phyloP scores from a whole-genome alignment of 106 monocot genomes.

The Cymbidium sinense region DNA sequence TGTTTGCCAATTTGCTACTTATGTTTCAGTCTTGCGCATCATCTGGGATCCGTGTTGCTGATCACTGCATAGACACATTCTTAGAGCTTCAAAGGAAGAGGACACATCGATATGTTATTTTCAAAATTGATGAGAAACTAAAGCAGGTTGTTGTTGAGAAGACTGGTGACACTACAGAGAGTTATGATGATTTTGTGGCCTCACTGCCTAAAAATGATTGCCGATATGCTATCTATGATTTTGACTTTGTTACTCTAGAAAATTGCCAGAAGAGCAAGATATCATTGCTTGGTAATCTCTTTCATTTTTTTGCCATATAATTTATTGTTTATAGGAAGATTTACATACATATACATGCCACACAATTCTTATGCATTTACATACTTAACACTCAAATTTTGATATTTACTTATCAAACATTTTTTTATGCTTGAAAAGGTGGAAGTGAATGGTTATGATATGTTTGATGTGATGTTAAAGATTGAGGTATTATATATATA shows the following conservation, averaged over 20 bases:
- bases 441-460: too few relatives aligned
- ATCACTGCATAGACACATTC: constrained; percentile 20
- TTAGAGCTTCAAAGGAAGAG: constrained; percentile 30
- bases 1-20: neutral
- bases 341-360: too few relatives aligned
- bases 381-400: too few relatives aligned
- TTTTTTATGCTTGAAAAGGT: too few relatives aligned
- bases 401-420: too few relatives aligned
- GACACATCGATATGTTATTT: constrained; percentile 22
- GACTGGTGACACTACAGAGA: constrained; percentile 24
- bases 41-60: constrained; percentile 25
- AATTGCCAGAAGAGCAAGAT: constrained; percentile 31
- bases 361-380: too few relatives aligned
- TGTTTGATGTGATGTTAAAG: too few relatives aligned
- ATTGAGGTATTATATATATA: too few relatives aligned
- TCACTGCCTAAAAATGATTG: constrained; percentile 26
- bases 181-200: constrained; percentile 23
- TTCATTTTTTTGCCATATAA: neutral
- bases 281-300: constrained; percentile 21
- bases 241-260: constrained; percentile 23
- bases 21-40: constrained; percentile 17
- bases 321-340: neutral
- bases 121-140: constrained; percentile 29
- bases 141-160: constrained; percentile 31
- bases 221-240: constrained; percentile 20